Conservation (phyloP, 768 basidiomycete species). For the Amanita fuliginea region DNA sequence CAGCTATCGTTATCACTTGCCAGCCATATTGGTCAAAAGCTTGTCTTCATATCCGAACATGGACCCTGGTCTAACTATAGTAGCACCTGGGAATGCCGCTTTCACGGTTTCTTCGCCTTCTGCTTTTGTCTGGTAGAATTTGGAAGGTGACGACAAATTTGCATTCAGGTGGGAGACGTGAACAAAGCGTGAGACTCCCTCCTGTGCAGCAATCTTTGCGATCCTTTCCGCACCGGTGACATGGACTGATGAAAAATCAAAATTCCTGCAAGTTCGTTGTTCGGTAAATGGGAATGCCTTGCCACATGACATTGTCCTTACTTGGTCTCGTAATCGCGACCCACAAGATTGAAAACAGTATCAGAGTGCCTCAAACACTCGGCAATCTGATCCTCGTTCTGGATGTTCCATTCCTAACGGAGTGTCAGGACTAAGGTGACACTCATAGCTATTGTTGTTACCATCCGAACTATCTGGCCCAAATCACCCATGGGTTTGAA, state of each 20-base stretch:
- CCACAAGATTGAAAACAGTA: constrained; percentile 92
- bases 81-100: constrained; percentile 74
- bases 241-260: constrained; percentile 71
- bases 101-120: constrained; percentile 84
- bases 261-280: constrained; percentile 54
- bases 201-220: constrained; percentile 67
- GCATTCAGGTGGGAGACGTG: constrained; percentile 97
- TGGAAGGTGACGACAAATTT: constrained; percentile 61
- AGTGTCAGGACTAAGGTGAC: neutral
- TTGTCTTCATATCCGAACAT: constrained; percentile 97
- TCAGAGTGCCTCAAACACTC: constrained; percentile 94
- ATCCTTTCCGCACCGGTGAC: constrained; percentile 76
- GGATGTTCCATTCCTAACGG: constrained; percentile 90
- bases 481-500: constrained; percentile 93
- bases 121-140: constrained; percentile 82
- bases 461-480: constrained; percentile 93
- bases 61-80: constrained; percentile 73
- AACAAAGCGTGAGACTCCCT: constrained; percentile 75
- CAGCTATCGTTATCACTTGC: constrained; percentile 32
- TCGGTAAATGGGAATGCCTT: constrained; percentile 1
- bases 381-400: constrained; percentile 82
- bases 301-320: constrained; percentile 21
- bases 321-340: constrained; percentile 95
- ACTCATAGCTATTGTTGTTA: constrained; percentile 18
- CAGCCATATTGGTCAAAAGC: constrained; percentile 82